A percentile compares a stretch with the other conserved stretches of the same genome.
phyloP scores from a whole-genome alignment of 1,284 basidiomycete species.

The Naganishia liquefaciens region DNA sequence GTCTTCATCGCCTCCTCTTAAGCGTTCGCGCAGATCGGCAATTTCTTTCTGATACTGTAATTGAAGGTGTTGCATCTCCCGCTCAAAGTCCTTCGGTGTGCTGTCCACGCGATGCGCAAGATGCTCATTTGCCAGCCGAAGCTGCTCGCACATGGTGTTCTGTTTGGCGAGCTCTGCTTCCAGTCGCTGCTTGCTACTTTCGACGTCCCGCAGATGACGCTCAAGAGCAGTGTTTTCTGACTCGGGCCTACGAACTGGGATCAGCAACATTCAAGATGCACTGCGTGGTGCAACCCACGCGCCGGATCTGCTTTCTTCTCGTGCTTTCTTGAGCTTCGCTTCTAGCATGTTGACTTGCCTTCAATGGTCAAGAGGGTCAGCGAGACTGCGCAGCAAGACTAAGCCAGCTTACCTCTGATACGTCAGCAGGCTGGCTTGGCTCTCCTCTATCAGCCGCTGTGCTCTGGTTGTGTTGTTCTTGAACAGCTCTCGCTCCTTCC shows the following conservation, averaged over 20 bases:
- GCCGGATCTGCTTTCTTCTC: constrained; percentile 13
- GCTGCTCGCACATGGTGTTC: constrained; percentile 67
- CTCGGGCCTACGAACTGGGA: background rate
- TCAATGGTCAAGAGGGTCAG: background rate
- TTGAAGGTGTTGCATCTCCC: constrained; percentile 41
- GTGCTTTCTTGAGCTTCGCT: constrained; percentile 25
- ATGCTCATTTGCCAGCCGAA: constrained; percentile 72
- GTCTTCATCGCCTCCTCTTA: constrained; percentile 43
- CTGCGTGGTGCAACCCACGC: background rate
- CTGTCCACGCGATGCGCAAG: constrained; percentile 70
- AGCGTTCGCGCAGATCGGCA: constrained; percentile 40
- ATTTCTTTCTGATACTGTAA: constrained; percentile 43
- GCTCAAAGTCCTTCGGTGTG: constrained; percentile 71
- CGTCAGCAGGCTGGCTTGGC: constrained; percentile 71
- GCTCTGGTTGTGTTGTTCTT: constrained; percentile 87
- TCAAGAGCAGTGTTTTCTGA: background rate
- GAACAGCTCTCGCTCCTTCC: constrained; percentile 78
- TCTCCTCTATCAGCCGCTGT: constrained; percentile 81
- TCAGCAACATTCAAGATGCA: background rate
- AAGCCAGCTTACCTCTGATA: constrained; percentile 65
- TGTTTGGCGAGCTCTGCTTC: constrained; percentile 71
- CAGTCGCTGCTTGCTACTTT: constrained; percentile 45
- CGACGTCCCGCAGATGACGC: constrained; percentile 4
- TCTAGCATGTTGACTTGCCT: constrained; percentile 34
- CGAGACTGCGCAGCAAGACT: background rate